Conservation (phyloP, 192 early-diverging fungal genomes). For the Linnemannia schmuckeri region DNA sequence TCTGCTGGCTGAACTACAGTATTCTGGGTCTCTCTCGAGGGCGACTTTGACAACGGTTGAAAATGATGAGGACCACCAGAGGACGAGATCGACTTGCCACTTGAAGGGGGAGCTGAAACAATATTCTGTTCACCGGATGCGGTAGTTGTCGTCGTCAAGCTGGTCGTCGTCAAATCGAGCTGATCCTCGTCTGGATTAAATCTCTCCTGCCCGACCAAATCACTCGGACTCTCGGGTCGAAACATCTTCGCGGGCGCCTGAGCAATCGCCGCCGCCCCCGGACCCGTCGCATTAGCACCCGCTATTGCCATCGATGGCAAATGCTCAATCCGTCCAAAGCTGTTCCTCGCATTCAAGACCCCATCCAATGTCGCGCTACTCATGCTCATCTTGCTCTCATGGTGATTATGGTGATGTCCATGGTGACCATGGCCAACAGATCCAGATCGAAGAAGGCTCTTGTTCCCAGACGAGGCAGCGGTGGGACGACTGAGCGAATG, state of each 20-base stretch:
- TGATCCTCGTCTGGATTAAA: constrained; percentile 53
- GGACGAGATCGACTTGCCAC: background rate
- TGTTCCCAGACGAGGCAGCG: background rate
- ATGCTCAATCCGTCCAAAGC: constrained; percentile 32
- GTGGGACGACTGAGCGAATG: constrained; percentile 21
- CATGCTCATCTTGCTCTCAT: constrained; percentile 19
- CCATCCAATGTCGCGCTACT: constrained; percentile 35
- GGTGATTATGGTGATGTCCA: background rate
- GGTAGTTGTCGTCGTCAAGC: background rate
- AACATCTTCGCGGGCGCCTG: constrained; percentile 2
- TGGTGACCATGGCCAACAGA: constrained; percentile 1
- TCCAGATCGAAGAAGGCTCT: constrained; percentile 15
- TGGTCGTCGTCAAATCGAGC: constrained; percentile 10
- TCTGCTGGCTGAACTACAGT: background rate
- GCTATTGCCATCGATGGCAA: constrained; percentile 18
- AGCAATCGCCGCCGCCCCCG: background rate
- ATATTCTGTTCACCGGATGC: background rate
- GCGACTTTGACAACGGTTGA: background rate
- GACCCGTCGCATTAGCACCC: no score
- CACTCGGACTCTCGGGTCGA: constrained; percentile 39
- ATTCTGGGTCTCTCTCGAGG: background rate
- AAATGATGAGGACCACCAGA: background rate
- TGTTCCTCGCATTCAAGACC: constrained; percentile 14
- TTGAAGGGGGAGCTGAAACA: background rate
- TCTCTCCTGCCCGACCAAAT: constrained; percentile 33